These are phyloP conservation scores for Malassezia nana DNA, from an alignment of 1,284 basidiomycete species.

Conservation along the genomic window DNA sequence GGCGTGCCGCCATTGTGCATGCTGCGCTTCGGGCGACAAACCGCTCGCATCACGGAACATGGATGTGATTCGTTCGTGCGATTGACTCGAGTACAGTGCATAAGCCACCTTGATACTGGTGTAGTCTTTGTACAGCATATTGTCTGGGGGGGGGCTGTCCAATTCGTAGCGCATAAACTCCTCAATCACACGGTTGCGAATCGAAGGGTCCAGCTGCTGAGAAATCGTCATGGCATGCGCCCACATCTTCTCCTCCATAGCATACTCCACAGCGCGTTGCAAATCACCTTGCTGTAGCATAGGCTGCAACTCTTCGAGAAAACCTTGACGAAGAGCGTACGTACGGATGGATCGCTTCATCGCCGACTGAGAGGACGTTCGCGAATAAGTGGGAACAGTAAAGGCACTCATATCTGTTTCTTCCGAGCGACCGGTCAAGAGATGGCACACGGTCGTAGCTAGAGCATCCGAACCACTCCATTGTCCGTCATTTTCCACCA, in stretches of 20 bases:
- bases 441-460: background rate
- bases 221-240: conserved; percentile 91
- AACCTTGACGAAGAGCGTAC: conserved; percentile 28
- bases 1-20: conserved; percentile 54
- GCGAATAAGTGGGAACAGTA: conserved; percentile 12
- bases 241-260: conserved; percentile 80
- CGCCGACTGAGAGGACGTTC: conserved; percentile 5
- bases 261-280: conserved; percentile 74
- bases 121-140: conserved; percentile 21
- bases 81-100: conserved; percentile 38
- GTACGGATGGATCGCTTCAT: conserved; percentile 21
- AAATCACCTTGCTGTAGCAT: conserved; percentile 60
- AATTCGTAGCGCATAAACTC: conserved; percentile 78
- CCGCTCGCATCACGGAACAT: conserved; percentile 1
- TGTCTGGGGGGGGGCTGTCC: conserved; percentile 44
- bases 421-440: conserved; percentile 5
- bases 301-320: conserved; percentile 37
- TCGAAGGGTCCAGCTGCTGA: conserved; percentile 80
- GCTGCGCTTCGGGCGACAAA: conserved; percentile 15
- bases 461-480: conserved; percentile 13
- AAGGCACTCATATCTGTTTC: conserved; percentile 6
- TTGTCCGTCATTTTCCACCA: conserved; percentile 42
- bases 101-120: conserved; percentile 43
- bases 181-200: conserved; percentile 79
- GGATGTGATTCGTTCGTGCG: conserved; percentile 10